A percentile compares a stretch with the other conserved stretches of the same genome.
These are phyloP conservation scores for Monilinia fructicola DNA, from an alignment of 2,329 filamentous ascomycete genomes.

Conservation along the genomic window DNA sequence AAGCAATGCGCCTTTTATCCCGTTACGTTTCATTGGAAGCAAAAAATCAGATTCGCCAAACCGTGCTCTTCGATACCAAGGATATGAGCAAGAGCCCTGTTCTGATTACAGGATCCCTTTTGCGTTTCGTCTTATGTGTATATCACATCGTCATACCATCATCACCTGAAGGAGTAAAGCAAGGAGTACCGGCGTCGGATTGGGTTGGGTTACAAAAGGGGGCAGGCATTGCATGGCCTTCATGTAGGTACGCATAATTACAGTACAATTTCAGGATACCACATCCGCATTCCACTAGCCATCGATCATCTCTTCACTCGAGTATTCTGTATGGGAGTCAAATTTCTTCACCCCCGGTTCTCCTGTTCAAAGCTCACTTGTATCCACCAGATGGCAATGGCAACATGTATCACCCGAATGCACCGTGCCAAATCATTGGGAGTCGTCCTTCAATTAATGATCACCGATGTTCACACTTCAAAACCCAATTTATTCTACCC, in stretches of 20 bases:
- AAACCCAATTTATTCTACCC: constrained; percentile 20
- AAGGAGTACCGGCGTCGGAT: constrained; percentile 17
- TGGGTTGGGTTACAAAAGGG: constrained; percentile 2
- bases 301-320: background rate
- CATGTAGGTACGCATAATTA: constrained; percentile 15
- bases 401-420: background rate
- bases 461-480: constrained; percentile 12
- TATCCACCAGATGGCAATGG: no score
- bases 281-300: background rate
- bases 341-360: no score
- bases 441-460: background rate
- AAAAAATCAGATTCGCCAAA: background rate
- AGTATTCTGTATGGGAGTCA: background rate
- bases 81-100: constrained; percentile 11
- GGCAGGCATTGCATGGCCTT: constrained; percentile 4
- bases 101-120: constrained; percentile 7
- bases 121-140: constrained; percentile 5
- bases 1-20: constrained; percentile 3
- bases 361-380: no score
- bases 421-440: background rate
- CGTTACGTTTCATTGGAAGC: background rate
- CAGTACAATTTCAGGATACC: constrained; percentile 16
- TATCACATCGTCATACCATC: constrained; percentile 13
- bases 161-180: constrained; percentile 8
- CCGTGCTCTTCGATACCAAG: background rate